phyloP scores from a whole-genome alignment of 257 asterid species.

The Ilex aquifolium region DNA sequence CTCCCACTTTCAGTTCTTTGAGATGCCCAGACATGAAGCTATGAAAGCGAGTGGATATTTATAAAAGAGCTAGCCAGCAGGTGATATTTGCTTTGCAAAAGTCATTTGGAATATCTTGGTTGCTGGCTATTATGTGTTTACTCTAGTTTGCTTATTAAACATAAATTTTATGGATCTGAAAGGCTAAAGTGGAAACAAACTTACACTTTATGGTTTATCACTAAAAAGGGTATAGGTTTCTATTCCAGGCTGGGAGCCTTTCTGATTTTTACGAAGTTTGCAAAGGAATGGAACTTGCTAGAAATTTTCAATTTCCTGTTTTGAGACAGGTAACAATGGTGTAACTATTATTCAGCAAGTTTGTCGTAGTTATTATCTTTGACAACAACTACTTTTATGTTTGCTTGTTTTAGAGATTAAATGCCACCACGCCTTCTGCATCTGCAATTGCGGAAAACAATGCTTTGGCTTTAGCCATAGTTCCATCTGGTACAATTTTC shows the following conservation, averaged over 20 bases:
- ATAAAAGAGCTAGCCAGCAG: slow-evolving; percentile 99
- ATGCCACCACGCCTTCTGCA: slow-evolving; percentile 42
- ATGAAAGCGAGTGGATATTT: slow-evolving; percentile 87
- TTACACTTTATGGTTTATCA: slow-evolving; percentile 6
- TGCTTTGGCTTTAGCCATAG: slow-evolving; percentile 88
- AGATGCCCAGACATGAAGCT: slow-evolving; percentile 99
- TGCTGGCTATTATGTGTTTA: neutral
- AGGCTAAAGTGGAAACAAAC: slow-evolving; percentile 2
- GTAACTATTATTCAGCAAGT: neutral
- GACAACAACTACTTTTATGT: neutral
- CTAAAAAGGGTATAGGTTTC: slow-evolving; percentile 9
- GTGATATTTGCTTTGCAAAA: slow-evolving; percentile 28
- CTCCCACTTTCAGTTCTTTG: slow-evolving; percentile 69
- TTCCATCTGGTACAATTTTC: slow-evolving; percentile 61
- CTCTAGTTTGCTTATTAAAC: slow-evolving; percentile 6
- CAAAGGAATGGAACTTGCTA: slow-evolving; percentile 94
- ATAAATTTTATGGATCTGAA: too few species aligned
- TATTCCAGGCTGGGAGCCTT: slow-evolving; percentile 69
- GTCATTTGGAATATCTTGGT: slow-evolving; percentile 9
- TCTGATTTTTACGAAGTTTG: slow-evolving; percentile 95
- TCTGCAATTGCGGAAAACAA: slow-evolving; percentile 77
- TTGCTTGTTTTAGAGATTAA: slow-evolving; percentile 63
- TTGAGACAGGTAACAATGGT: slow-evolving; percentile 68
- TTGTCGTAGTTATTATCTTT: too few species aligned
- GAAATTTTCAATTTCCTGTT: slow-evolving; percentile 94